Conservation (phyloP, 2,329 filamentous ascomycete species). For the Aspergillus ochraceus region DNA sequence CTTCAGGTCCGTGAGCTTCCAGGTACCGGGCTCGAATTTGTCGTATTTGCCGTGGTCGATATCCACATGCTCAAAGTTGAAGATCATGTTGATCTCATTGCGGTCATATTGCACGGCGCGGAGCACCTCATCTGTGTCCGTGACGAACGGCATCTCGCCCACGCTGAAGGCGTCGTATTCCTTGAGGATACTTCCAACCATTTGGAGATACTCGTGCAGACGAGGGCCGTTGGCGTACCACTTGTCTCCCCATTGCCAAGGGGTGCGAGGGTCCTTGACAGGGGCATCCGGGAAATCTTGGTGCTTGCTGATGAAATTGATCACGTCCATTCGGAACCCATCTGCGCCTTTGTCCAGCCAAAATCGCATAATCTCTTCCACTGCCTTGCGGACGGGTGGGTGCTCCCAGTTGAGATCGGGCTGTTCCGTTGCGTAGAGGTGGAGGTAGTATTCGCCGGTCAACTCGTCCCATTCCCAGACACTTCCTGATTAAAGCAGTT, state of each 20-base stretch:
- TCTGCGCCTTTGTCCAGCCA: conserved; percentile 75
- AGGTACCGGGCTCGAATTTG: conserved; percentile 50
- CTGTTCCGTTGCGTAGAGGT: conserved; percentile 73
- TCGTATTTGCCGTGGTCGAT: conserved; percentile 55
- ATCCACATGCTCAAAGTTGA: conserved; percentile 69
- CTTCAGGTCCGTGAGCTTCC: conserved; percentile 55
- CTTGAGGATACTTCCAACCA: conserved; percentile 54
- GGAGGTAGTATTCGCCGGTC: conserved; percentile 75
- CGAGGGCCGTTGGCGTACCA: conserved; percentile 59
- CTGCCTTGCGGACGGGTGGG: conserved; percentile 63
- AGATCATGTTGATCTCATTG: conserved; percentile 69
- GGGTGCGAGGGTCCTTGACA: conserved; percentile 24
- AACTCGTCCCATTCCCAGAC: conserved; percentile 62
- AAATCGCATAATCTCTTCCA: conserved; percentile 73
- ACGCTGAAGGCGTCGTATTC: conserved; percentile 61
- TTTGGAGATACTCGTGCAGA: conserved; percentile 58
- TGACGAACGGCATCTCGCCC: conserved; percentile 59
- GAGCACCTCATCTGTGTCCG: conserved; percentile 51
- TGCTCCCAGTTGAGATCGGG: conserved; percentile 88
- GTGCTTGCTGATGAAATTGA: conserved; percentile 70
- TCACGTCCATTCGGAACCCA: conserved; percentile 73
- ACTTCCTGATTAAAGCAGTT: not conserved
- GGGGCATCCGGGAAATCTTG: conserved; percentile 52
- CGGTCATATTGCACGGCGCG: conserved; percentile 56
- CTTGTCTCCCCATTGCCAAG: conserved; percentile 36